A percentile compares a stretch with the other conserved stretches of the same genome.
These are phyloP conservation scores for Pythium aristosporum DNA, from an alignment of 352 stramenopile species.

Conservation along the genomic window DNA sequence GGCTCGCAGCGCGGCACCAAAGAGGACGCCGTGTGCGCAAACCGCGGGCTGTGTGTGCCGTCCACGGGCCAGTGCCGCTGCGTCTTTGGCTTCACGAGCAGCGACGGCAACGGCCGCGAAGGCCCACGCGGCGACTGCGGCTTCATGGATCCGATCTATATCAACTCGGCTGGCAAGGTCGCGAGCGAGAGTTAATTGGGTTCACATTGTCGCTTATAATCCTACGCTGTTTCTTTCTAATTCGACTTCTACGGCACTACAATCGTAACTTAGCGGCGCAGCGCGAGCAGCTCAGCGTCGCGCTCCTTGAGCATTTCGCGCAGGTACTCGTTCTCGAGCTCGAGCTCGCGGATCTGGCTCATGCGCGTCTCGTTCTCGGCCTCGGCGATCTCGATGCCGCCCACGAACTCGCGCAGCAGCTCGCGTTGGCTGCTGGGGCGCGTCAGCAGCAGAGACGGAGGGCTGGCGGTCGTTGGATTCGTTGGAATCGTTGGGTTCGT, in stretches of 20 bases:
- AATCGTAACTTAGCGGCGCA: slow-evolving; percentile 5
- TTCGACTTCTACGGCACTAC: neutral
- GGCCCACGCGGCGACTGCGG: slow-evolving; percentile 91
- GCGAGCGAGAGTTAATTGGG: slow-evolving; percentile 45
- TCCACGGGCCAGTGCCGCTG: slow-evolving; percentile 60
- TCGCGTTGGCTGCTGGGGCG: slow-evolving; percentile 41
- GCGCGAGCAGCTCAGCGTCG: slow-evolving; percentile 37
- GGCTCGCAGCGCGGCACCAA: slow-evolving; percentile 59
- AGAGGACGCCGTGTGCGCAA: slow-evolving; percentile 62
- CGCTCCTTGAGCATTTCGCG: slow-evolving; percentile 41
- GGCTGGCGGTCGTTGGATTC: neutral
- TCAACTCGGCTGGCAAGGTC: slow-evolving; percentile 64
- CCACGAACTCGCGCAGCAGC: slow-evolving; percentile 68
- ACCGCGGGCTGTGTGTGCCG: slow-evolving; percentile 53
- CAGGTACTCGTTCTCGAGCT: slow-evolving; percentile 62
- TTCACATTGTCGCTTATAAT: slow-evolving; percentile 4
- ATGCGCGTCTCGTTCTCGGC: slow-evolving; percentile 72
- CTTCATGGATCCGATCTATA: slow-evolving; percentile 71
- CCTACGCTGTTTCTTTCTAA: neutral
- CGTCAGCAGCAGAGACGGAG: neutral
- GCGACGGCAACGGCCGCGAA: slow-evolving; percentile 73
- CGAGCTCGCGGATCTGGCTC: slow-evolving; percentile 69
- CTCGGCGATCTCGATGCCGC: slow-evolving; percentile 67
- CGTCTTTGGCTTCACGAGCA: slow-evolving; percentile 74
- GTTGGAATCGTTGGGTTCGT: too few relatives aligned